Conservation (phyloP, 176 grass and related monocot species). For the Alloteropsis semialata region DNA sequence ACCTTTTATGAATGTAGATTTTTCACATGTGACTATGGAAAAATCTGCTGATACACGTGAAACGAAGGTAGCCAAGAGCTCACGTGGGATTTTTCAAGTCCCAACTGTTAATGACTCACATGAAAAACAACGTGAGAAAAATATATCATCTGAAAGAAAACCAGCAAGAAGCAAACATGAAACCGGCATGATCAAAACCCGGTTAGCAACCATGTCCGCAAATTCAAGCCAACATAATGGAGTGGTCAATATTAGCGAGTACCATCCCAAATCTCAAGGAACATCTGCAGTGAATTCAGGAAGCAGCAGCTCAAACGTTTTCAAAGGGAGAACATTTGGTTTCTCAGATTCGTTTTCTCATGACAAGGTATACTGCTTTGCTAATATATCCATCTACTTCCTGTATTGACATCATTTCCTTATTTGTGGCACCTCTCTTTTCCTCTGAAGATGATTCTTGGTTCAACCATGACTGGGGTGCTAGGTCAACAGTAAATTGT, state of each 20-base stretch:
- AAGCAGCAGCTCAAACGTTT: constrained; percentile 61
- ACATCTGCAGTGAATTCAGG: constrained; percentile 32
- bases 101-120: constrained; percentile 40
- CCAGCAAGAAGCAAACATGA: constrained; percentile 39
- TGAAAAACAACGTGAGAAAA: constrained; percentile 44
- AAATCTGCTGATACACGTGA: constrained; percentile 40
- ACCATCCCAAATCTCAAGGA: constrained; percentile 11
- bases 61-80: constrained; percentile 47
- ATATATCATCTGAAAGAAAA: constrained; percentile 49
- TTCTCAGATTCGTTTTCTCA: constrained; percentile 86
- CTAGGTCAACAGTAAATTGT: constrained; percentile 18
- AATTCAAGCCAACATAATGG: constrained; percentile 46
- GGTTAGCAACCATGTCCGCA: constrained; percentile 38
- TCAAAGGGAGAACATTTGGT: constrained; percentile 74
- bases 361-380: constrained; percentile 51
- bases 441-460: constrained; percentile 9
- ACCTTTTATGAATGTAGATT: constrained; percentile 41
- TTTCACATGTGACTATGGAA: constrained; percentile 44
- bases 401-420: constrained; percentile 13
- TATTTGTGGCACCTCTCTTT: not conserved
- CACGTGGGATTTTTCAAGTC: constrained; percentile 32
- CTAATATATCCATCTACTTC: constrained; percentile 14
- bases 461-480: not conserved
- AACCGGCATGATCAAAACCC: constrained; percentile 22
- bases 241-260: constrained; percentile 26